Base-by-base conservation (phyloP, 1,139 yeast genomes). In the Pichia sp. region DNA sequence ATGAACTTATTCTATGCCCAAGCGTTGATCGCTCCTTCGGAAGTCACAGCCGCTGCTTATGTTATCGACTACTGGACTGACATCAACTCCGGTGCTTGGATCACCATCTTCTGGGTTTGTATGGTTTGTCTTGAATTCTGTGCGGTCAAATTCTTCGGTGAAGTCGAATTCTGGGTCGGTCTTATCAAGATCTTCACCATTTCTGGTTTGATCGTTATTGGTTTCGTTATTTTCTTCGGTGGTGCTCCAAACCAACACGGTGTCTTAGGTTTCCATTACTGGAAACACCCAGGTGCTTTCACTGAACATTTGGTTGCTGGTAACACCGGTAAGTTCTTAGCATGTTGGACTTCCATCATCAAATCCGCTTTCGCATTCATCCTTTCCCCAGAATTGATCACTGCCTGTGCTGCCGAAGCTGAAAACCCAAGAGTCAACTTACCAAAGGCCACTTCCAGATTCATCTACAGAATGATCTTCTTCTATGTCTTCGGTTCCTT, bases 331-430 rank as follows among this genome's bases (percentile, higher is more conserved):
- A 67, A 81, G 57, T 83, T 83, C 59, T 70, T 82, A 48, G 88
- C 85, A 38, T 82, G 86, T 83, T 77, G 84, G 57, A 72, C 82
- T 15, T 79, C 88, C 8, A 70, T 84, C 57, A 77, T 84, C 52
- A 76, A 76, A 53, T 83, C 91, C 35, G 88, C 88, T 53, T 89
- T 89, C 70, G 84, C 95, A 39, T 84, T 85, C 58, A 79, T 76
- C 59, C 46, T 60, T 24, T 48, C 56, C 47, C 68, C 54, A 42
- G 68, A 62, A 49, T 53, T 60, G 27, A 53, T 60, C 67, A 72
- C 63, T 55, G 68, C 53, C 39, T 66, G 56, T 69, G 72, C 72
- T 35, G 71, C 75, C 43, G 80, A 75, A 58, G 67, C 72, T 46
- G 60, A 65, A 40, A 66, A 67, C 44, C 80, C 79, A 47, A 63